These are phyloP conservation scores for Jacaranda mimosifolia DNA, from an alignment of 257 asterid species.

Conservation along the genomic window DNA sequence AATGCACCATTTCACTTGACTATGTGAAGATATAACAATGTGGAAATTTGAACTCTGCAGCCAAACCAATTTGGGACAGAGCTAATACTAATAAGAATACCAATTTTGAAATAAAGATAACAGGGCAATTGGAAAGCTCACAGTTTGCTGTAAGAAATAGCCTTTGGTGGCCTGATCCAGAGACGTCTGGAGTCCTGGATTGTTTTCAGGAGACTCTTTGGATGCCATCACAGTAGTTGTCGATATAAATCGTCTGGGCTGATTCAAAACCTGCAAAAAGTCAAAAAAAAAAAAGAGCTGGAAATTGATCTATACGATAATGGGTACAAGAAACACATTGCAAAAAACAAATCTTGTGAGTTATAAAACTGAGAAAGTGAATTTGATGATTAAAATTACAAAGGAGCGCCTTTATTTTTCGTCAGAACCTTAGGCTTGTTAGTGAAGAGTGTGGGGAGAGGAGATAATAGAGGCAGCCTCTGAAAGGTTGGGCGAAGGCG, in stretches of 20 bases:
- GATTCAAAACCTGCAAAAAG: constrained; percentile 51
- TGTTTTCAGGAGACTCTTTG: constrained; percentile 78
- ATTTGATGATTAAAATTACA: not conserved
- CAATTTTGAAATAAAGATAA: not conserved
- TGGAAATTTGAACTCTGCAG: not conserved
- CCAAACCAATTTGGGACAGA: constrained; percentile 5
- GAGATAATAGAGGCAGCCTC: constrained; percentile 38
- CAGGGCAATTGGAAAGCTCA: constrained; percentile 41
- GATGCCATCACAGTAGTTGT: constrained; percentile 60
- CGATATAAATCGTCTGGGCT: constrained; percentile 47
- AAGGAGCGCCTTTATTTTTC: not conserved
- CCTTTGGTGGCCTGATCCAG: constrained; percentile 82
- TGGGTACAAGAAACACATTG: not conserved
- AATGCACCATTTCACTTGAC: not conserved
- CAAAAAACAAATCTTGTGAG: not conserved
- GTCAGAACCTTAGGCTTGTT: constrained; percentile 54
- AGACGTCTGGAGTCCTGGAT: constrained; percentile 78
- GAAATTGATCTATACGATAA: not conserved
- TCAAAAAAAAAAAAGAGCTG: not conserved
- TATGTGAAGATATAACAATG: not conserved
- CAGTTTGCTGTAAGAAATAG: constrained; percentile 91
- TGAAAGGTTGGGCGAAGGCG: constrained; percentile 43
- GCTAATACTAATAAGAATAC: not conserved
- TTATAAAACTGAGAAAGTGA: not conserved
- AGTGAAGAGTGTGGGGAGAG: constrained; percentile 39